Conservation (phyloP, 768 basidiomycete species). For the Tylopilus subfusipes region DNA sequence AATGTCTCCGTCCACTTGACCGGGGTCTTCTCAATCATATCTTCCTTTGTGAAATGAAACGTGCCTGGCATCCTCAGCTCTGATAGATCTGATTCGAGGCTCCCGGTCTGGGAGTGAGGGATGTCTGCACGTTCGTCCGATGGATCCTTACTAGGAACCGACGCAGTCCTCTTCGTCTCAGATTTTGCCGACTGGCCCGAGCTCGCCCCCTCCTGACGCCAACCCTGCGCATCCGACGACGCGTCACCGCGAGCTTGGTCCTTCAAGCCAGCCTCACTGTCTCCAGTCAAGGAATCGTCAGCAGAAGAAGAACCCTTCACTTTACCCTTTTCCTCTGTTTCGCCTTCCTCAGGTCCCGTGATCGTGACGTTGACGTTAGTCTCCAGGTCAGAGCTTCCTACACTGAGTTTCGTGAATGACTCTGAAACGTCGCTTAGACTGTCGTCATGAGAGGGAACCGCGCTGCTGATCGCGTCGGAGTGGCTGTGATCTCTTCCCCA, state of each 20-base stretch:
- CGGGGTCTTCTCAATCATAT: not conserved
- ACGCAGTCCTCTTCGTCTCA: not conserved
- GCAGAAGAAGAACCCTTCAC: conserved; percentile 18
- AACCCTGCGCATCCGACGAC: conserved; percentile 1
- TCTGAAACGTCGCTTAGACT: conserved; percentile 21
- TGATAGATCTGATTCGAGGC: conserved; percentile 33
- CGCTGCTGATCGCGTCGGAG: conserved; percentile 30
- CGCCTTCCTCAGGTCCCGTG: conserved; percentile 26
- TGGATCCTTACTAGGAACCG: not conserved
- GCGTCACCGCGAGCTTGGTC: not conserved
- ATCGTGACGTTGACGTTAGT: conserved; percentile 43
- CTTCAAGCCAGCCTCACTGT: conserved; percentile 14
- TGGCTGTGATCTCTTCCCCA: conserved; percentile 35
- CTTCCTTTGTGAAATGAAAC: conserved; percentile 33
- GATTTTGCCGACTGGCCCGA: conserved; percentile 1
- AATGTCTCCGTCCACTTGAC: conserved; percentile 20
- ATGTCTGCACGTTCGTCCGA: conserved; percentile 2
- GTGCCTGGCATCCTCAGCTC: conserved; percentile 51
- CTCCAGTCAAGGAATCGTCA: conserved; percentile 20
- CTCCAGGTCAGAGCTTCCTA: conserved; percentile 34
- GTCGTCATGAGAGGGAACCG: conserved; percentile 33
- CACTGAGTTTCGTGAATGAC: conserved; percentile 25
- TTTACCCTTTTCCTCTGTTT: conserved; percentile 23
- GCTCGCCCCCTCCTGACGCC: not conserved
- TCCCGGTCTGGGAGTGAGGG: conserved; percentile 4